Conservation (phyloP, 257 asterid species). For the Solanum stenotomum region DNA sequence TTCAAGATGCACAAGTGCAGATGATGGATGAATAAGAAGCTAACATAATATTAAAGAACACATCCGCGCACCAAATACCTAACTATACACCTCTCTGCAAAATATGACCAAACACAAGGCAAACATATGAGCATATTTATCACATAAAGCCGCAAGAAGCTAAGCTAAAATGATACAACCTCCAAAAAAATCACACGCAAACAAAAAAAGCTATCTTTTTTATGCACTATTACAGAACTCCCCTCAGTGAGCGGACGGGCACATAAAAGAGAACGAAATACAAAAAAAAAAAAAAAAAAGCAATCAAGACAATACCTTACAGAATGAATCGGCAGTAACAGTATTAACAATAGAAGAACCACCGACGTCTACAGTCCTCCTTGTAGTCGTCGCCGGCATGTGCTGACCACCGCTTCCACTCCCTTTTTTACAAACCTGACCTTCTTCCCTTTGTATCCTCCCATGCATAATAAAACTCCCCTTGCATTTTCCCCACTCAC, state of each 20-base stretch:
- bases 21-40: background rate
- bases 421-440: slow-evolving; percentile 6
- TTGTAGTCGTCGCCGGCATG: slow-evolving; percentile 27
- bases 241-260: background rate
- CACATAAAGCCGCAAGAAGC: background rate
- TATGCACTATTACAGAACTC: background rate
- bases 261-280: background rate
- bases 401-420: slow-evolving; percentile 15
- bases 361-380: slow-evolving; percentile 18
- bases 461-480: slow-evolving; percentile 28
- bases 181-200: background rate
- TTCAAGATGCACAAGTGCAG: background rate
- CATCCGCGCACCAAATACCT: background rate
- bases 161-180: background rate
- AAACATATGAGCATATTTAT: background rate
- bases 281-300: background rate
- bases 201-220: background rate
- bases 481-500: slow-evolving; percentile 23
- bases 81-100: background rate
- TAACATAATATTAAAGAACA: too few species aligned
- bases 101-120: background rate
- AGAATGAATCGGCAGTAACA: slow-evolving; percentile 18
- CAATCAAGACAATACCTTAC: slow-evolving; percentile 19
- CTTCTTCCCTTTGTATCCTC: slow-evolving; percentile 17
- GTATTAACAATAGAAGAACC: slow-evolving; percentile 3